Percentiles rank a stretch among this genome's conserved stretches.
Conservation (phyloP, 2,329 filamentous ascomycete genomes). For the Pseudogymnoascus sp. region DNA sequence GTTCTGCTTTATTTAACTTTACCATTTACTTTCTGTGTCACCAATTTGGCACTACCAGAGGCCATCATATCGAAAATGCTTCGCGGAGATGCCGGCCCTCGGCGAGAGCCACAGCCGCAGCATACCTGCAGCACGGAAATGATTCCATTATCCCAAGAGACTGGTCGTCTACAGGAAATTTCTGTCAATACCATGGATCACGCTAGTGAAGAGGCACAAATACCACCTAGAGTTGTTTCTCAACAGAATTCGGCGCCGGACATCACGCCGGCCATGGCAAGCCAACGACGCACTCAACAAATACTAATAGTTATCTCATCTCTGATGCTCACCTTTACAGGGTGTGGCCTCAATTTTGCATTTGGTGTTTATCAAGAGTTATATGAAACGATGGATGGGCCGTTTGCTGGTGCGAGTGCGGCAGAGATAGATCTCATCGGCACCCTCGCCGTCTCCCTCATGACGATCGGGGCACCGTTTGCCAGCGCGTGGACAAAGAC, state of each 20-base stretch:
- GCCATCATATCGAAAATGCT: background rate
- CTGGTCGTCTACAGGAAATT: background rate
- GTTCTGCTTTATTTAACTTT: background rate
- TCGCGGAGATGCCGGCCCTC: background rate
- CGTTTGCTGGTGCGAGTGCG: conserved; percentile 30
- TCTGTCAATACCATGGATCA: background rate
- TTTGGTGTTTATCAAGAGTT: conserved; percentile 34
- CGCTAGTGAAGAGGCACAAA: background rate
- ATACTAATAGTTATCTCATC: conserved; percentile 17
- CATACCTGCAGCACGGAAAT: background rate
- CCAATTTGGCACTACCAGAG: background rate
- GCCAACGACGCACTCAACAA: background rate
- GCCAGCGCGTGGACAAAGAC: conserved; percentile 28
- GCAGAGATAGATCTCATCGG: conserved; percentile 34
- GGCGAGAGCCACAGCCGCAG: background rate
- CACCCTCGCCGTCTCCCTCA: conserved; percentile 29
- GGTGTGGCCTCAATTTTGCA: conserved; percentile 31
- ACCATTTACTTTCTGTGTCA: background rate
- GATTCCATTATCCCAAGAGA: background rate
- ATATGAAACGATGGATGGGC: conserved; percentile 29
- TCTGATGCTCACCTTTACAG: conserved; percentile 28
- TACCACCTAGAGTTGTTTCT: background rate
- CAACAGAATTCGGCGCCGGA: background rate
- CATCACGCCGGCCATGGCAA: background rate
- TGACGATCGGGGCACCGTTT: conserved; percentile 30